Evolutionary conservation across 2,329 filamentous ascomycete genomes (phyloP).

Genomic region (Aspergillus brunneoviolaceus): DNA sequence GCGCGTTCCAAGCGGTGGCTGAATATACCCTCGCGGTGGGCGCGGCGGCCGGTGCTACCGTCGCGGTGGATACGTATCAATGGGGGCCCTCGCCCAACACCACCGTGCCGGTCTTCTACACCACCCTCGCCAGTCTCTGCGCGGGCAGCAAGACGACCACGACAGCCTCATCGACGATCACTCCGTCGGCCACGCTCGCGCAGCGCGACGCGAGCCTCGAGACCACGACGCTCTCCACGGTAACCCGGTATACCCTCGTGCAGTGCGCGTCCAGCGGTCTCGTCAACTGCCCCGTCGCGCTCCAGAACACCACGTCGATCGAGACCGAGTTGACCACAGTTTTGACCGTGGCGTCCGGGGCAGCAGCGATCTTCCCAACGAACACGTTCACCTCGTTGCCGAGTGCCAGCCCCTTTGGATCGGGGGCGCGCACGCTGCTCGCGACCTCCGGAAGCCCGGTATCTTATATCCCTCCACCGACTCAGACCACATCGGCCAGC

Average conservation of each 20-base stretch:
- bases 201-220: neutral
- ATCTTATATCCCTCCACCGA: slow-evolving; percentile 5
- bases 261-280: neutral
- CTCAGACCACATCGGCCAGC: neutral
- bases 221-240: neutral
- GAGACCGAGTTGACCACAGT: too few species aligned
- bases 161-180: neutral
- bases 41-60: slow-evolving; percentile 7
- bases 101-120: slow-evolving; percentile 9
- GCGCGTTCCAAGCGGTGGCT: slow-evolving; percentile 4
- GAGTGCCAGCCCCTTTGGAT: slow-evolving; percentile 6
- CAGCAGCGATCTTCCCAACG: neutral
- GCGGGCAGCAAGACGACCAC: neutral
- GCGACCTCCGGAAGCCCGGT: slow-evolving; percentile 1
- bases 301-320: neutral
- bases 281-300: slow-evolving; percentile 1
- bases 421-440: neutral
- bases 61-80: slow-evolving; percentile 10
- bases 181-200: neutral
- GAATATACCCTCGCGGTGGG: slow-evolving; percentile 10
- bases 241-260: slow-evolving; percentile 4
- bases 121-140: slow-evolving; percentile 8
- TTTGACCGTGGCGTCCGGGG: neutral
- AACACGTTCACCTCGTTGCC: slow-evolving; percentile 2
- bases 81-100: slow-evolving; percentile 6